Percentiles rank a stretch among this genome's conserved stretches.
These are phyloP conservation scores for Carallia brachiata DNA, from an alignment of 345 rosid genomes.

Conservation along the genomic window DNA sequence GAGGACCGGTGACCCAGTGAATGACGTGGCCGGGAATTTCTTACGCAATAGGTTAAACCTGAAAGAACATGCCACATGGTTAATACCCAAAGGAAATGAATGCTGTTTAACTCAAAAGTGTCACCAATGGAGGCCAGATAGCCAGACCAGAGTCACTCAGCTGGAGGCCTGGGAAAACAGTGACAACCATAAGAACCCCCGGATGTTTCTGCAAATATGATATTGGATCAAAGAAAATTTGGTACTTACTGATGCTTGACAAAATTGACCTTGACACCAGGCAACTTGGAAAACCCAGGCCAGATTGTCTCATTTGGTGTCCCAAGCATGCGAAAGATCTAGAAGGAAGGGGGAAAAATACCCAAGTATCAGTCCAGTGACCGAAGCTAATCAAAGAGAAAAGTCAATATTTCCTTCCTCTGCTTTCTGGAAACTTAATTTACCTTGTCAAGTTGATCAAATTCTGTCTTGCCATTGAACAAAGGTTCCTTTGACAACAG, in stretches of 20 bases:
- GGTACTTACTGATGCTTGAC: constrained; percentile 94
- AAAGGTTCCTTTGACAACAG: constrained; percentile 79
- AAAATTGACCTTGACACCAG: constrained; percentile 97
- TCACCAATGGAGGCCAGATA: constrained; percentile 70
- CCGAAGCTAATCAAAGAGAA: not conserved
- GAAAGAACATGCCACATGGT: constrained; percentile 50
- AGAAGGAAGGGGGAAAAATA: constrained; percentile 13
- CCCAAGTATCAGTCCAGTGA: not conserved
- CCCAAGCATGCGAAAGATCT: constrained; percentile 89
- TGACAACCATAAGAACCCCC: constrained; percentile 47
- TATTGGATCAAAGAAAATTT: constrained; percentile 18
- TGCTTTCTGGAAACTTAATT: constrained; percentile 4
- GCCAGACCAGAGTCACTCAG: constrained; percentile 85
- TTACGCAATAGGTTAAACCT: constrained; percentile 95
- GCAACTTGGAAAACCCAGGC: constrained; percentile 94
- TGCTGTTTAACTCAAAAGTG: constrained; percentile 38
- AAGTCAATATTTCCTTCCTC: not conserved
- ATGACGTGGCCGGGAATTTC: constrained; percentile 94
- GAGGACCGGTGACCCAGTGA: constrained; percentile 95
- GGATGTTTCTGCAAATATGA: constrained; percentile 21
- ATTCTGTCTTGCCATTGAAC: constrained; percentile 92
- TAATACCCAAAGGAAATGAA: constrained; percentile 35
- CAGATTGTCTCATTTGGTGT: constrained; percentile 95
- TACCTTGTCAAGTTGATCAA: constrained; percentile 99
- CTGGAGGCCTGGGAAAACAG: constrained; percentile 93